Percentiles rank a stretch among this genome's conserved stretches.
phyloP scores from a whole-genome alignment of 805 yeast genomes.

The Saturnispora serradocipensis region DNA sequence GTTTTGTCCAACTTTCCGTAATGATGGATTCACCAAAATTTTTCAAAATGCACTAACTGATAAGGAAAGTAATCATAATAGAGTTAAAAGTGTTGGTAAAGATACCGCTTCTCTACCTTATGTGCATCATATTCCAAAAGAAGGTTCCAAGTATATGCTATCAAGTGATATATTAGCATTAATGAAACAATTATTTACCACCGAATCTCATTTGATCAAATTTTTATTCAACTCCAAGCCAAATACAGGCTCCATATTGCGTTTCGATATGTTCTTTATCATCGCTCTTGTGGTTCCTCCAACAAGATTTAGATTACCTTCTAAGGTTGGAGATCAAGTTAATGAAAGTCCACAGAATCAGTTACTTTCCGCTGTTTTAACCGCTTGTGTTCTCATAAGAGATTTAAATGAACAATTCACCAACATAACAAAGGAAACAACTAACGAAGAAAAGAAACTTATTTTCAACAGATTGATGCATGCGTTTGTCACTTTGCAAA shows the following conservation, averaged over 20 bases:
- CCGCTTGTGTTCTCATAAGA: slow-evolving; percentile 72
- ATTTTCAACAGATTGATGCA: slow-evolving; percentile 89
- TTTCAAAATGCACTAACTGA: slow-evolving; percentile 82
- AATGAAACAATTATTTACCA: slow-evolving; percentile 62
- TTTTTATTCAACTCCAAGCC: slow-evolving; percentile 82
- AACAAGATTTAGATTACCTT: slow-evolving; percentile 93
- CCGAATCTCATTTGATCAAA: slow-evolving; percentile 60
- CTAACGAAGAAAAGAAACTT: slow-evolving; percentile 54
- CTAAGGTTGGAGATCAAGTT: slow-evolving; percentile 90
- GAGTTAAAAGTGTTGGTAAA: slow-evolving; percentile 58
- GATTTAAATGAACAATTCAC: slow-evolving; percentile 83
- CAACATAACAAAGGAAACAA: slow-evolving; percentile 48
- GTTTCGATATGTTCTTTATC: slow-evolving; percentile 82
- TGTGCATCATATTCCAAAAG: slow-evolving; percentile 43
- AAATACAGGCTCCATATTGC: slow-evolving; percentile 32
- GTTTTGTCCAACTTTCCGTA: slow-evolving; percentile 90
- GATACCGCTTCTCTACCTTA: slow-evolving; percentile 15
- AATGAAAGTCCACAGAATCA: slow-evolving; percentile 94
- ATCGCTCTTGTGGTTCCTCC: slow-evolving; percentile 90
- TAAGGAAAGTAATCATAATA: slow-evolving; percentile 71
- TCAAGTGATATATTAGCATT: slow-evolving; percentile 82
- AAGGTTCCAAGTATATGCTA: slow-evolving; percentile 77
- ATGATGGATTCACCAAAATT: slow-evolving; percentile 88
- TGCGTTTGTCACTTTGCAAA: slow-evolving; percentile 88
- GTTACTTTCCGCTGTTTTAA: slow-evolving; percentile 67